Conservation (phyloP, 1,139 yeast genomes). For the Saccharomyces hybrid region DNA sequence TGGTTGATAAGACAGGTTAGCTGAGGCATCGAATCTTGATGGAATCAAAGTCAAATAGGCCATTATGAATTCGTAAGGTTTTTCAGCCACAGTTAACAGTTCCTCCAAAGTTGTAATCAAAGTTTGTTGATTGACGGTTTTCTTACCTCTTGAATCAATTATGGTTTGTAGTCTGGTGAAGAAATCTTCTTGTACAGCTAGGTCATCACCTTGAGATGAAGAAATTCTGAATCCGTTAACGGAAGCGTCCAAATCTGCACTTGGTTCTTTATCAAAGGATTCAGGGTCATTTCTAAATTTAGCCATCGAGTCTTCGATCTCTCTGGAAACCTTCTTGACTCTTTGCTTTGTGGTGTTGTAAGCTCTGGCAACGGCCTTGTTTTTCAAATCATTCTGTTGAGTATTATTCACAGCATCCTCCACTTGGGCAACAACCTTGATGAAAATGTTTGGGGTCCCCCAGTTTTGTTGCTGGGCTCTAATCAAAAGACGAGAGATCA, state of each 20-base stretch:
- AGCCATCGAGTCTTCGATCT: slow-evolving; percentile 48
- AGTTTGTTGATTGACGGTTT: slow-evolving; percentile 77
- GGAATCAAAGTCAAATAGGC: slow-evolving; percentile 80
- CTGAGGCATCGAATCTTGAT: slow-evolving; percentile 73
- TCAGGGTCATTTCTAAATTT: slow-evolving; percentile 67
- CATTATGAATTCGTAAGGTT: slow-evolving; percentile 70
- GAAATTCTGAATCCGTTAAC: slow-evolving; percentile 32
- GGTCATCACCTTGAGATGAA: slow-evolving; percentile 29
- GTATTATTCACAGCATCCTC: slow-evolving; percentile 62
- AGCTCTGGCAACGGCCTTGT: slow-evolving; percentile 80
- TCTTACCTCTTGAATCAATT: slow-evolving; percentile 90
- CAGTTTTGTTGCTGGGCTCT: slow-evolving; percentile 71
- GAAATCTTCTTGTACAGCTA: slow-evolving; percentile 38
- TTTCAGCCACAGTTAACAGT: slow-evolving; percentile 45
- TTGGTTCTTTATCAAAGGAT: slow-evolving; percentile 49
- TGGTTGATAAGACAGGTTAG: slow-evolving; percentile 68
- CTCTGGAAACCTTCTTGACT: slow-evolving; percentile 72
- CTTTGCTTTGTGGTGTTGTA: slow-evolving; percentile 86
- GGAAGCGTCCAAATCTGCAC: slow-evolving; percentile 23
- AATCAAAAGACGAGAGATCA: slow-evolving; percentile 56
- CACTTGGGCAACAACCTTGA: slow-evolving; percentile 61
- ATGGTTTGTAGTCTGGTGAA: slow-evolving; percentile 70
- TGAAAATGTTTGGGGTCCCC: slow-evolving; percentile 61
- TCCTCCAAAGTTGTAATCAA: slow-evolving; percentile 68
- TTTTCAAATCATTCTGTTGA: slow-evolving; percentile 58